phyloP scores from a whole-genome alignment of 768 basidiomycete species.

The Suillus occidentalis region DNA sequence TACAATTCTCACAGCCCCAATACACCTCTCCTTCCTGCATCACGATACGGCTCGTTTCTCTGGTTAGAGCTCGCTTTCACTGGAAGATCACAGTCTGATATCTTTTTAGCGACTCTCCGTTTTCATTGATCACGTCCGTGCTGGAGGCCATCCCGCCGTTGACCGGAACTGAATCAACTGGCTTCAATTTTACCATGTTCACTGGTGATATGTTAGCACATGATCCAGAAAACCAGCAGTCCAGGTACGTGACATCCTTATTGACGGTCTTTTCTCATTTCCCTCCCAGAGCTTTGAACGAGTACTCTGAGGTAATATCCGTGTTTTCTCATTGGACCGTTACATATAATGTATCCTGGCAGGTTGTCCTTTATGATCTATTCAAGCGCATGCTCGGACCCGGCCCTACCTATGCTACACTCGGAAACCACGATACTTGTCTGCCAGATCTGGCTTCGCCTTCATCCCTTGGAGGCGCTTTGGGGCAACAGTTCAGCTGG shows the following conservation, averaged over 20 bases:
- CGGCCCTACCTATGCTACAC: slow-evolving; percentile 72
- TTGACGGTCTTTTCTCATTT: slow-evolving; percentile 4
- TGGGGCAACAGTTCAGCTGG: slow-evolving; percentile 57
- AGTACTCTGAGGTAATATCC: slow-evolving; percentile 57
- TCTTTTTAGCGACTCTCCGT: slow-evolving; percentile 56
- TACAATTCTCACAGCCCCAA: slow-evolving; percentile 53
- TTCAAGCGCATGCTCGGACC: slow-evolving; percentile 60
- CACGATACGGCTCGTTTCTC: slow-evolving; percentile 62
- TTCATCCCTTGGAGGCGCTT: slow-evolving; percentile 50
- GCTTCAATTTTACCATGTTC: slow-evolving; percentile 65
- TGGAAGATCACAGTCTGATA: slow-evolving; percentile 14
- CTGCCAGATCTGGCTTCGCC: slow-evolving; percentile 59
- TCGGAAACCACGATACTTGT: slow-evolving; percentile 80
- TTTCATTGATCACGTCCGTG: slow-evolving; percentile 57
- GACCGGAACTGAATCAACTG: slow-evolving; percentile 56
- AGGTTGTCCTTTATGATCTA: slow-evolving; percentile 68
- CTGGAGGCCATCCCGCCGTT: slow-evolving; percentile 68
- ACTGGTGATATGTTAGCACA: slow-evolving; percentile 79
- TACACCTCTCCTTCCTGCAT: slow-evolving; percentile 53
- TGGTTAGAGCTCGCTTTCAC: slow-evolving; percentile 40
- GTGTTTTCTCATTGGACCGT: slow-evolving; percentile 10
- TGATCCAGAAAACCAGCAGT: slow-evolving; percentile 63
- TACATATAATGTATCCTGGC: background rate
- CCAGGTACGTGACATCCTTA: slow-evolving; percentile 41
- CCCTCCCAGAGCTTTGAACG: slow-evolving; percentile 48